These are phyloP conservation scores for Hyaloscypha hepaticicola DNA, from an alignment of 495 filamentous ascomycete species.

Conservation along the genomic window DNA sequence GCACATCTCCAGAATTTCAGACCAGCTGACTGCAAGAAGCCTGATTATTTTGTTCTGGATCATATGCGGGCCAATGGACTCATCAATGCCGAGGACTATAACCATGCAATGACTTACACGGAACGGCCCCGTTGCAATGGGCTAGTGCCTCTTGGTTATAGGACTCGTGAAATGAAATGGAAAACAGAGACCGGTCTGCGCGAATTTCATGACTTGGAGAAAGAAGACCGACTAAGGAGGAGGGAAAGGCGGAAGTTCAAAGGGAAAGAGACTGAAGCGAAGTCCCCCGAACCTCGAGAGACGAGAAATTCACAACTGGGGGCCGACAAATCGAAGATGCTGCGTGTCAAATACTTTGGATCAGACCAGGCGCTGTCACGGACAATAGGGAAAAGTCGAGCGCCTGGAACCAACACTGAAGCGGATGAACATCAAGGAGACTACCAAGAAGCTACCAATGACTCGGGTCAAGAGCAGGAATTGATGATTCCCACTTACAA, in stretches of 20 bases:
- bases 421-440: too few relatives aligned
- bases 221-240: slow-evolving; percentile 23
- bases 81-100: slow-evolving; percentile 16
- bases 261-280: not conserved
- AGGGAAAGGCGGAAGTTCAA: slow-evolving; percentile 15
- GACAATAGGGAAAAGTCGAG: too few relatives aligned
- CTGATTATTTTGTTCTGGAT: slow-evolving; percentile 37
- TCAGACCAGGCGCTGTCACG: too few relatives aligned
- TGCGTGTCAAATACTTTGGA: too few relatives aligned
- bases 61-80: slow-evolving; percentile 3
- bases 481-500: too few relatives aligned
- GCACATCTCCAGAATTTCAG: slow-evolving; percentile 35
- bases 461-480: too few relatives aligned
- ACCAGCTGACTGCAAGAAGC: slow-evolving; percentile 33
- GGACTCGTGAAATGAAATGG: slow-evolving; percentile 17
- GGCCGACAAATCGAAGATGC: too few relatives aligned
- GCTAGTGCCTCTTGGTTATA: slow-evolving; percentile 1
- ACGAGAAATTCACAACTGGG: too few relatives aligned
- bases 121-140: slow-evolving; percentile 14
- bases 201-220: slow-evolving; percentile 21
- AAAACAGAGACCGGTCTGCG: not conserved
- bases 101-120: slow-evolving; percentile 2
- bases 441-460: too few relatives aligned
- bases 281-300: too few relatives aligned
- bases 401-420: too few relatives aligned